phyloP scores from a whole-genome alignment of 257 asterid species.

The Mentha longifolia region DNA sequence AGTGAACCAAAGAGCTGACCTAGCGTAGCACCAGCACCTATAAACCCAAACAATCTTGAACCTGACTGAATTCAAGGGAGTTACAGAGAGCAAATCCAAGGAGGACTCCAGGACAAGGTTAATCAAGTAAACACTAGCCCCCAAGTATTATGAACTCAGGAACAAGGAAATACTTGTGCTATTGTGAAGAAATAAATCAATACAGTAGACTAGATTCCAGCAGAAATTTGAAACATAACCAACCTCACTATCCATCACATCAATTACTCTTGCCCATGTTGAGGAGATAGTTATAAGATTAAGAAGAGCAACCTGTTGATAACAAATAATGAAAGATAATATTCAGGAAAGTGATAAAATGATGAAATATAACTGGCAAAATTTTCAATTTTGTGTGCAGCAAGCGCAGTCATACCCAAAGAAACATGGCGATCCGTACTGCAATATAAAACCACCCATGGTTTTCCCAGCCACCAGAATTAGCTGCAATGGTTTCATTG shows the following conservation, averaged over 20 bases:
- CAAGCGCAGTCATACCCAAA: slow-evolving; percentile 68
- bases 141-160: slow-evolving; percentile 9
- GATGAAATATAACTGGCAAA: background rate
- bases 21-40: slow-evolving; percentile 99
- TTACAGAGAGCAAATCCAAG: slow-evolving; percentile 40
- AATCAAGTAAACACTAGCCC: slow-evolving; percentile 7
- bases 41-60: slow-evolving; percentile 98
- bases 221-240: slow-evolving; percentile 38
- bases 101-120: slow-evolving; percentile 28
- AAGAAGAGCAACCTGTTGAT: slow-evolving; percentile 85
- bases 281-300: slow-evolving; percentile 97
- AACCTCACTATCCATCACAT: slow-evolving; percentile 97
- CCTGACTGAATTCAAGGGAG: slow-evolving; percentile 90
- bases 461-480: slow-evolving; percentile 62
- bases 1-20: slow-evolving; percentile 98
- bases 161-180: slow-evolving; percentile 21
- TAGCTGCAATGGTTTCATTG: slow-evolving; percentile 44
- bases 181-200: slow-evolving; percentile 17
- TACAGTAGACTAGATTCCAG: slow-evolving; percentile 23
- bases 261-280: slow-evolving; percentile 98
- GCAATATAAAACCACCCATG: slow-evolving; percentile 83
- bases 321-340: slow-evolving; percentile 20
- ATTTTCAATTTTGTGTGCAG: slow-evolving; percentile 26
- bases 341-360: slow-evolving; percentile 15
- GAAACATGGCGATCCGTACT: slow-evolving; percentile 87